A percentile compares a stretch with the other conserved stretches of the same genome.
Conservation (phyloP, 192 early-diverging fungal genomes). For the Coemansia sp. region DNA sequence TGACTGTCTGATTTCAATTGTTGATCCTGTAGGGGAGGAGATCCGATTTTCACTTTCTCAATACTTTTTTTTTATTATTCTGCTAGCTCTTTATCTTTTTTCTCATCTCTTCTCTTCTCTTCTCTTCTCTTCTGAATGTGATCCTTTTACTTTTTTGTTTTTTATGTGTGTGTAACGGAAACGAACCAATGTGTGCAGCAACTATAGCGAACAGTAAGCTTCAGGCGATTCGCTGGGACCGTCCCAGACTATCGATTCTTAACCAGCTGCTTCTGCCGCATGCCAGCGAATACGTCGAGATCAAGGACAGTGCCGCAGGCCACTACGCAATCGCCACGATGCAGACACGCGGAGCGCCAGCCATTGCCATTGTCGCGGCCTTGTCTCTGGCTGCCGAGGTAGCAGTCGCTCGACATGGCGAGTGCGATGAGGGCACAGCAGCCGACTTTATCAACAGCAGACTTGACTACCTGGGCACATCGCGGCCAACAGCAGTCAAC, state of each 20-base stretch:
- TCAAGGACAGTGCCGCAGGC: slow-evolving; percentile 64
- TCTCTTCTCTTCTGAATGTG: not conserved
- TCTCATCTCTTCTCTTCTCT: not conserved
- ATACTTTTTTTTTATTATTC: slow-evolving; percentile 7
- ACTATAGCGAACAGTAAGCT: slow-evolving; percentile 10
- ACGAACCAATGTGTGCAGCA: not conserved
- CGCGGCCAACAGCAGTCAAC: slow-evolving; percentile 96
- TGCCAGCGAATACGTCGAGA: slow-evolving; percentile 70
- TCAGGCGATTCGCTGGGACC: slow-evolving; percentile 49
- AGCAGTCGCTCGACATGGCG: slow-evolving; percentile 5
- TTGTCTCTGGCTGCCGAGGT: slow-evolving; percentile 83
- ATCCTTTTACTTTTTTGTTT: not conserved
- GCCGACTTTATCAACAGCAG: slow-evolving; percentile 56
- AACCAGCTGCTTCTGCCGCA: slow-evolving; percentile 93
- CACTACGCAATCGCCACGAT: slow-evolving; percentile 89
- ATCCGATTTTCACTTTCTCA: slow-evolving; percentile 2
- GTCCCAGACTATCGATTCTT: slow-evolving; percentile 67
- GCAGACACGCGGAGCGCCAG: slow-evolving; percentile 92
- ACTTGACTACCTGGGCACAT: slow-evolving; percentile 80
- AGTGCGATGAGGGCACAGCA: slow-evolving; percentile 45
- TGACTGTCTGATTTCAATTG: slow-evolving; percentile 56
- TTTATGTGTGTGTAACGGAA: not conserved
- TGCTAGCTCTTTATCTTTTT: slow-evolving; percentile 4
- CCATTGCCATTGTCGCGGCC: slow-evolving; percentile 96
- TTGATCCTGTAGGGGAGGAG: not conserved